These are phyloP conservation scores for Phoma herbarum DNA, from an alignment of 2,329 filamentous ascomycete species.

Conservation along the genomic window DNA sequence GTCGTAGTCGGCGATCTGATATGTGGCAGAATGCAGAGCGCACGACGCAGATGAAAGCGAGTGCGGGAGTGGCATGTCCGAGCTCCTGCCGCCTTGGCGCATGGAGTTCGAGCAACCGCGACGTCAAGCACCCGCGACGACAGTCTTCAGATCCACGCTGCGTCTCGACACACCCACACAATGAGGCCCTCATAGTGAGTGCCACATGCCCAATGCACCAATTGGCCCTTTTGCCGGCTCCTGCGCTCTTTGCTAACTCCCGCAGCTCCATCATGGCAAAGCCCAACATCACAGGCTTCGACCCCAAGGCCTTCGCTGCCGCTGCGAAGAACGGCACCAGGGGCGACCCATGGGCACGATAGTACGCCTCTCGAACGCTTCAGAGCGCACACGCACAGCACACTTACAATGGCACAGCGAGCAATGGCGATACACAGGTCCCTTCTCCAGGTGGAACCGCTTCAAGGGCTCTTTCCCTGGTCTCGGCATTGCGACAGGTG, in stretches of 20 bases:
- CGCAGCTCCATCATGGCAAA: slow-evolving; percentile 59
- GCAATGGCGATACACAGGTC: slow-evolving; percentile 91
- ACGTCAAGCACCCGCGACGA: slow-evolving; percentile 27
- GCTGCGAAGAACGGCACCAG: slow-evolving; percentile 68
- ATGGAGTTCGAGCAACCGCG: slow-evolving; percentile 16
- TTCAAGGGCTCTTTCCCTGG: slow-evolving; percentile 89
- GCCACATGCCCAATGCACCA: neutral
- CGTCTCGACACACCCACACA: slow-evolving; percentile 27
- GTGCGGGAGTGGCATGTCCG: slow-evolving; percentile 14
- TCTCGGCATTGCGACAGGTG: slow-evolving; percentile 88
- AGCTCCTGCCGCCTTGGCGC: slow-evolving; percentile 14
- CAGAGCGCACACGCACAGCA: slow-evolving; percentile 8
- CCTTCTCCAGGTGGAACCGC: slow-evolving; percentile 87
- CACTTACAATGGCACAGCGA: slow-evolving; percentile 68
- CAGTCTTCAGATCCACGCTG: slow-evolving; percentile 31
- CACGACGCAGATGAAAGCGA: slow-evolving; percentile 10
- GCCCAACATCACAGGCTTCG: slow-evolving; percentile 88
- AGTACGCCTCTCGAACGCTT: slow-evolving; percentile 56
- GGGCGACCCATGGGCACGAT: slow-evolving; percentile 69
- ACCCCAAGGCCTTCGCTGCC: slow-evolving; percentile 79
- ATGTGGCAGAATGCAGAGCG: slow-evolving; percentile 11
- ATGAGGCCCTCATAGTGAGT: slow-evolving; percentile 43
- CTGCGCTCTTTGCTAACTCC: slow-evolving; percentile 24
- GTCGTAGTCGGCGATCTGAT: neutral
- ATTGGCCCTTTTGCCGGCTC: slow-evolving; percentile 9